Base-by-base conservation (phyloP, 2,329 filamentous ascomycete species). In the Ascochyta pisi region DNA sequence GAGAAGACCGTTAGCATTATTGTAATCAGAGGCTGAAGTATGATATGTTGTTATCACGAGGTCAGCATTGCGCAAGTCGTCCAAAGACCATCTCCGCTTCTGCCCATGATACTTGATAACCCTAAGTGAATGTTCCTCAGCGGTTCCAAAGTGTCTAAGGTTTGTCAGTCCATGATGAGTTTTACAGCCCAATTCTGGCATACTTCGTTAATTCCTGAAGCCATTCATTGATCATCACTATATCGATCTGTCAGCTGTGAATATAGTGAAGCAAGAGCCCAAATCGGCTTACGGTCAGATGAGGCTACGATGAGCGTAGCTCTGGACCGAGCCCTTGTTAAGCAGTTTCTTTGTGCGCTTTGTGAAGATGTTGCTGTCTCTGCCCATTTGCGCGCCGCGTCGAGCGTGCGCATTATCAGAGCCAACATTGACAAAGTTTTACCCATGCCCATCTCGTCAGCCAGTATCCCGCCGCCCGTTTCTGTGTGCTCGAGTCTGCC, bases 361-460 rank as follows among this genome's bases (percentile, higher is more conserved):
- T 58, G n/a, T 7, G 12, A 13, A 6, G 47, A 39, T 22, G 22
- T 16, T 29, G 48, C 6, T 29, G 23, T 29, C 10, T 19, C 19
- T 19, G 73, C 73, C 77, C 77, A 82, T 8, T 63, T 22, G 10
- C 63, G 65, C 1, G 76, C 80, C 3, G 67, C 46, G 0, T 74
- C 67, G 0, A 79, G 61, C 0, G 80, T 82, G 15, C 74, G 73
- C 3, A 80, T 65, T 19, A 84, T 76, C 0, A 84, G 66, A 0
- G 82, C 79, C 9, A 86, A 75, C 0, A 82, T 79, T 2, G 82
- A 81, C 6, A 85, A 73, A 0, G 84, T 81, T 61, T 87, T 87
- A 0, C 84, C 84, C 74, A 86, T 78, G 0, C 84, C 84, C 84
- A 86, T 86, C 54, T 86, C 84, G 62, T 87, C 84, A 0, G 84